These are phyloP conservation scores for Cyclotella kingstonii DNA, from an alignment of 108 stramenopile genomes.

Conservation along the genomic window DNA sequence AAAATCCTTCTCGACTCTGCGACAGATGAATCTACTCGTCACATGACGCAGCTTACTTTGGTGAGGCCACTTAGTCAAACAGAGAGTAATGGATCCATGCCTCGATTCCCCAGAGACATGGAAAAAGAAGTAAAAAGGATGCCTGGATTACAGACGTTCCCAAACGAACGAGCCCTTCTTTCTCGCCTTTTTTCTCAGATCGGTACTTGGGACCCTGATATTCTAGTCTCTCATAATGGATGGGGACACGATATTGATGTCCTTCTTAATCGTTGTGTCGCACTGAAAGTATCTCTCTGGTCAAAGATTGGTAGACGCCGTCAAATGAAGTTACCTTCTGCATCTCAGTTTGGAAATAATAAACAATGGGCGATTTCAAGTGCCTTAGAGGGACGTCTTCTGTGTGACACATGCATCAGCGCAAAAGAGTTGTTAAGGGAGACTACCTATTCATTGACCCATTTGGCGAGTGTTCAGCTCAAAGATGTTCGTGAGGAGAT, in stretches of 20 bases:
- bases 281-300: constrained; percentile 90
- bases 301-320: constrained; percentile 93
- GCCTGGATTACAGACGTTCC: constrained; percentile 73
- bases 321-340: constrained; percentile 65
- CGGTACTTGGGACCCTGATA: constrained; percentile 95
- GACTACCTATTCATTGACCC: constrained; percentile 92
- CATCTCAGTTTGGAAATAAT: constrained; percentile 56
- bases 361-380: constrained; percentile 81
- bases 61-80: constrained; percentile 66
- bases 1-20: constrained; percentile 80
- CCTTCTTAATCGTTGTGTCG: constrained; percentile 84
- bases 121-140: constrained; percentile 63
- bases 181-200: constrained; percentile 75
- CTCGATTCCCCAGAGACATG: constrained; percentile 80
- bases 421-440: constrained; percentile 94
- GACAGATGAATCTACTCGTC: constrained; percentile 49
- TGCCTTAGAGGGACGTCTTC: constrained; percentile 85
- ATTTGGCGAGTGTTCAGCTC: constrained; percentile 82
- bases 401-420: constrained; percentile 95
- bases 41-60: constrained; percentile 76
- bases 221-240: constrained; percentile 96
- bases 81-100: constrained; percentile 38
- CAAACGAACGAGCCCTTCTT: constrained; percentile 94
- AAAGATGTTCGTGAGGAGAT: constrained; percentile 78
- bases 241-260: constrained; percentile 97